phyloP scores from a whole-genome alignment of 768 basidiomycete species.

The Lactifluus piperatus region DNA sequence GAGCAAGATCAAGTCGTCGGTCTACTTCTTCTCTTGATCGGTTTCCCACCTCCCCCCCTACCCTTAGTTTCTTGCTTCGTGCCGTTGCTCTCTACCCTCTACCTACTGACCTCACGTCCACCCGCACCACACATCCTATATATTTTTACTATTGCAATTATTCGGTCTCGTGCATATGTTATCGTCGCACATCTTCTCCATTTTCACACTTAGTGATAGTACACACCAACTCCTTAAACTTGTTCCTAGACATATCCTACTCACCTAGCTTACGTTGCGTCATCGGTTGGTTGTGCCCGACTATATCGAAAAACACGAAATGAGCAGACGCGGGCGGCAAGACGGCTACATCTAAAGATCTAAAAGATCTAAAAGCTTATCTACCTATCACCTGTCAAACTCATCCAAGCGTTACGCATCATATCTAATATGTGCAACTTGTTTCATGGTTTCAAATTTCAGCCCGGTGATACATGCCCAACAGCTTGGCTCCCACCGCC shows the following conservation, averaged over 20 bases:
- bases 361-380: neutral
- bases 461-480: neutral
- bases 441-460: neutral
- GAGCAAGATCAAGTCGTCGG: conserved; percentile 65
- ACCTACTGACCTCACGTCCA: neutral
- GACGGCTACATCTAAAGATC: too few species aligned
- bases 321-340: neutral
- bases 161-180: neutral
- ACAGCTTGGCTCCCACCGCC: too few species aligned
- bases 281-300: neutral
- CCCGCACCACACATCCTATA: neutral
- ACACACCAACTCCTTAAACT: neutral
- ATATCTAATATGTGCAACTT: too few species aligned
- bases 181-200: neutral
- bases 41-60: neutral
- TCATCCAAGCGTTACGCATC: neutral
- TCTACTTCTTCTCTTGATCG: conserved; percentile 88
- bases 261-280: neutral
- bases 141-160: conserved; percentile 7
- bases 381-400: neutral
- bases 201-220: neutral
- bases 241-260: neutral
- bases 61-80: neutral
- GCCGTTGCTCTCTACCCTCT: neutral
- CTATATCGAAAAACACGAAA: too few species aligned